Conservation (phyloP, 768 basidiomycete genomes). For the Bullera alba region DNA sequence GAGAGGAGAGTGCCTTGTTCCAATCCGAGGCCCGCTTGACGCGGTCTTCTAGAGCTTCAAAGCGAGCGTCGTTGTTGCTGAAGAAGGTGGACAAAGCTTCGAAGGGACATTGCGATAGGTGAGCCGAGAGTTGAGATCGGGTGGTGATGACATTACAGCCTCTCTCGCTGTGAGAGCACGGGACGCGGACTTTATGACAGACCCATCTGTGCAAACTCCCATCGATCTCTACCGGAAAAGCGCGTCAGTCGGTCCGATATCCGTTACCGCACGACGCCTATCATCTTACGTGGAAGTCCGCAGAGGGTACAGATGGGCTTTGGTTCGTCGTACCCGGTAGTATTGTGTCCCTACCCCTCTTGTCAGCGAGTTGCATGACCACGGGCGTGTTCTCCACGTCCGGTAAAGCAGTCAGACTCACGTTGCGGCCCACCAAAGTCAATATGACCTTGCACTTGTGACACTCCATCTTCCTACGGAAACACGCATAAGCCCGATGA, state of each 20-base stretch:
- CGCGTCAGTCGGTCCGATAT: no score
- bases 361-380: no score
- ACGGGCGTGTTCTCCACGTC: no score
- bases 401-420: no score
- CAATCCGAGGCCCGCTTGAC: not conserved
- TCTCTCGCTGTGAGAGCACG: conserved; percentile 18
- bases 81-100: conserved; percentile 21
- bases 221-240: no score
- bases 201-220: conserved; percentile 19
- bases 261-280: no score
- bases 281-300: no score
- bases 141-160: conserved; percentile 23
- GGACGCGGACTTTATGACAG: conserved; percentile 18
- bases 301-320: no score
- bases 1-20: not conserved
- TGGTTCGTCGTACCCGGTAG: conserved; percentile 17
- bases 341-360: not conserved
- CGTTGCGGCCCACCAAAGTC: conserved; percentile 18
- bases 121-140: conserved; percentile 10
- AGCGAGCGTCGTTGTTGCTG: conserved; percentile 10
- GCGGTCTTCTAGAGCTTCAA: conserved; percentile 12
- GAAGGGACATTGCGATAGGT: conserved; percentile 25
- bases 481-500: conserved; percentile 34
- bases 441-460: conserved; percentile 21
- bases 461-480: conserved; percentile 34